A percentile compares a stretch with the other conserved stretches of the same genome.
Conservation (phyloP, 495 filamentous ascomycete species). For the Collariella sp. region DNA sequence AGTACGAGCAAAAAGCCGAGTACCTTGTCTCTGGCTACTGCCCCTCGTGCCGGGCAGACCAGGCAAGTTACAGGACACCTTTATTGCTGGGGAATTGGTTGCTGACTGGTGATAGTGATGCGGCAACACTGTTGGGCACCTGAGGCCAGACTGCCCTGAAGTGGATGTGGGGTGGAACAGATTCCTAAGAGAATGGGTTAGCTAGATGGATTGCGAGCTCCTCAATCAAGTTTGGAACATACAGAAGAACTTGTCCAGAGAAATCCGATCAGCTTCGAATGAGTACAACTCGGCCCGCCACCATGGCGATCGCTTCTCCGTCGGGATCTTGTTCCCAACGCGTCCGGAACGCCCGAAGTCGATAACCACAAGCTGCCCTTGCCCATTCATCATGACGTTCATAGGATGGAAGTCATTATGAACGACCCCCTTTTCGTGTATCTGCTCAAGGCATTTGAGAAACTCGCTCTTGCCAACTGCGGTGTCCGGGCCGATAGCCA, state of each 20-base stretch:
- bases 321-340: neutral
- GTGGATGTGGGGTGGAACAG: neutral
- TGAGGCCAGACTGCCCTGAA: neutral
- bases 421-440: neutral
- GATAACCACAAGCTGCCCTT: neutral
- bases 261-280: neutral
- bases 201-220: neutral
- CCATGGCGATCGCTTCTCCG: neutral
- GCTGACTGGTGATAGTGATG: too few species aligned
- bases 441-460: neutral
- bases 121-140: neutral
- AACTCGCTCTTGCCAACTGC: neutral
- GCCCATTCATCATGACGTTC: neutral
- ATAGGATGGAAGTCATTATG: neutral
- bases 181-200: neutral
- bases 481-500: neutral
- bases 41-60: too few species aligned
- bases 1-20: too few species aligned
- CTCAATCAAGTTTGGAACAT: neutral
- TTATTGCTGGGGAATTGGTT: too few species aligned
- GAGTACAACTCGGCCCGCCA: slow-evolving; percentile 1
- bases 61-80: too few species aligned
- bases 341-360: neutral
- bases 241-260: neutral
- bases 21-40: too few species aligned